Base-by-base conservation (phyloP, 345 rosid species). In the Chamaenerion angustifolium region DNA sequence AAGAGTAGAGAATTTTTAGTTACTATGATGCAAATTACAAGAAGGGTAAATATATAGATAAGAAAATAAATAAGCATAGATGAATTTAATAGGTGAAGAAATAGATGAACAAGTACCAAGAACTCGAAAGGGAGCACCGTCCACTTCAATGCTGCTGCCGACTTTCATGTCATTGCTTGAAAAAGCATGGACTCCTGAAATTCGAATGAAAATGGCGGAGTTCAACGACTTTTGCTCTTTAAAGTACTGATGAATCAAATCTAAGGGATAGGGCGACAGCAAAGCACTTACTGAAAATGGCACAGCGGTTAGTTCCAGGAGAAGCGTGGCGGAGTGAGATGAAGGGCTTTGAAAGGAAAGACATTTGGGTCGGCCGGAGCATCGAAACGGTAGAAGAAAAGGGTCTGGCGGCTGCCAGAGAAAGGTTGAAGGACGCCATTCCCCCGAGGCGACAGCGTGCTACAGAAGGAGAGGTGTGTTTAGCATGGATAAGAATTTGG, bases 41-140 rank as follows among this genome's bases (percentile, higher is more conserved):
- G 3, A 7, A 31, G 5, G 1, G 5, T 7, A 31, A 5, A 31
- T 4, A 31, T n/a, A n/a, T n/a, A n/a, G n/a, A 21, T 31, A 31
- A 31, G 37, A 31, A 31, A 31, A 5, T 13, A 12, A 49, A 4
- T 31, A 18, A 11, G n/a, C 50, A 47, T 9, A n/a, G n/a, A n/a
- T n/a, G n/a, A n/a, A n/a, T n/a, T n/a, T n/a, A n/a, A n/a, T n/a
- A 23, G 14, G 3, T 10, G 14, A 11, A 54, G 11, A 17, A 37
- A 40, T 46, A 8, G 21, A 12, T 27, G 35, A 6, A 15, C 40
- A 10, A n/a, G 42, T 76, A 90, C 94, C 98, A 14, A 83, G 58
- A 14, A 92, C 83, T 45, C 80, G 78, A 96, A 96, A 92, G 43
- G 96, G 95, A 71, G 93, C 82, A 42, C 96, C 93, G 44, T 90